phyloP scores from a whole-genome alignment of 2,329 filamentous ascomycete genomes.

The Sclerotinia minor region DNA sequence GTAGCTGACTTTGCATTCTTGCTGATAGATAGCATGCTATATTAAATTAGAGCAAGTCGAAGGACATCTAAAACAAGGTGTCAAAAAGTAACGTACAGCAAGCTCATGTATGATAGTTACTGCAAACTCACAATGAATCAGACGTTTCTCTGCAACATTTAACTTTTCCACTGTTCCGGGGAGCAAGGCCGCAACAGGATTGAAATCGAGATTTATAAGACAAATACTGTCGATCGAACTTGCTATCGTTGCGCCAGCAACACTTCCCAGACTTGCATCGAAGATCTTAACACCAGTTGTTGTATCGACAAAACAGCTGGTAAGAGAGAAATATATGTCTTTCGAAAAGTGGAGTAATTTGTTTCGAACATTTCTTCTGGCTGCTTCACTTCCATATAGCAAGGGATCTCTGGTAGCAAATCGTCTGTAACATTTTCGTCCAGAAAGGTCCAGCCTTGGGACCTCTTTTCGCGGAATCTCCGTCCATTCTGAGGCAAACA shows the following conservation, averaged over 20 bases:
- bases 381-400: background rate
- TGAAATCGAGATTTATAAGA: background rate
- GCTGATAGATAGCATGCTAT: conserved; percentile 5
- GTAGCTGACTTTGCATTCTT: background rate
- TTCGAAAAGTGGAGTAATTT: background rate
- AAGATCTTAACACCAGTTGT: background rate
- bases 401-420: background rate
- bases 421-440: background rate
- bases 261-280: background rate
- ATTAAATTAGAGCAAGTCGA: background rate
- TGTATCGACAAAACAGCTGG: background rate
- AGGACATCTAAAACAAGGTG: too few relatives aligned
- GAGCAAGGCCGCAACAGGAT: conserved; percentile 10
- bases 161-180: conserved; percentile 12
- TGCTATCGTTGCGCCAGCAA: background rate
- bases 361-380: background rate
- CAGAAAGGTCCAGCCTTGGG: background rate
- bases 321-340: background rate
- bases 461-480: background rate
- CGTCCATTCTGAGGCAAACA: conserved; percentile 8
- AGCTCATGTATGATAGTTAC: conserved; percentile 23
- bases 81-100: conserved; percentile 3
- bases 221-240: background rate
- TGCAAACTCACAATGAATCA: background rate
- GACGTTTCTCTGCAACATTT: conserved; percentile 12